Evolutionary conservation across 2,329 filamentous ascomycete species (phyloP).

Genomic region (Teratosphaeriaceae sp.): DNA sequence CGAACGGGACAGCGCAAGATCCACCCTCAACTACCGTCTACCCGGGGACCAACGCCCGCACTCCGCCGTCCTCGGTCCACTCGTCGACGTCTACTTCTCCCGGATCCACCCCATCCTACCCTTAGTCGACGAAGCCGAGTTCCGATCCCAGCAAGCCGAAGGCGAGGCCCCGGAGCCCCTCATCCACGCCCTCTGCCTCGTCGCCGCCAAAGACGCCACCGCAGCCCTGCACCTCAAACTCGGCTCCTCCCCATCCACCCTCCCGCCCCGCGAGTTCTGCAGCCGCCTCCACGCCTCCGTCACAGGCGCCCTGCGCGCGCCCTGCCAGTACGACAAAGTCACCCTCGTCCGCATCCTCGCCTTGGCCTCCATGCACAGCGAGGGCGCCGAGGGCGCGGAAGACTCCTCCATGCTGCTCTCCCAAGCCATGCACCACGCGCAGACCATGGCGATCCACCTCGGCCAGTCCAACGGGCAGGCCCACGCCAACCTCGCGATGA

Average conservation of each 20-base stretch:
- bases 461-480: constrained; percentile 17
- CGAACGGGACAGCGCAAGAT: constrained; percentile 26
- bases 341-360: constrained; percentile 42
- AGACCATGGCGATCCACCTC: constrained; percentile 44
- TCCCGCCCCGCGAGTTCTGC: constrained; percentile 39
- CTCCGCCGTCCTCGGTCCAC: constrained; percentile 31
- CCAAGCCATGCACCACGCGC: constrained; percentile 44
- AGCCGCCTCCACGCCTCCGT: constrained; percentile 38
- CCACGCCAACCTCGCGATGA: constrained; percentile 28
- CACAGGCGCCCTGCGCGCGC: constrained; percentile 35
- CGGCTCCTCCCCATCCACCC: constrained; percentile 25
- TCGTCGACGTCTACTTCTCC: constrained; percentile 41
- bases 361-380: constrained; percentile 41
- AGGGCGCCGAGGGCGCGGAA: constrained; percentile 42
- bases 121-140: constrained; percentile 38
- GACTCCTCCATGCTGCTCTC: constrained; percentile 41
- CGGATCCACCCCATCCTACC: constrained; percentile 43
- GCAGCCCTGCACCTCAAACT: constrained; percentile 36
- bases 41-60: constrained; percentile 18
- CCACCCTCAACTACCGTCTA: constrained; percentile 16
- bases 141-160: constrained; percentile 31
- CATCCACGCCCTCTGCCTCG: constrained; percentile 41
- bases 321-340: constrained; percentile 39
- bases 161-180: constrained; percentile 34
- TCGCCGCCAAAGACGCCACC: constrained; percentile 41